Evolutionary conservation across 176 grass and related monocot genomes (phyloP), one percentile per base, ranked within the genome.

Genomic region (Typha latifolia): DNA sequence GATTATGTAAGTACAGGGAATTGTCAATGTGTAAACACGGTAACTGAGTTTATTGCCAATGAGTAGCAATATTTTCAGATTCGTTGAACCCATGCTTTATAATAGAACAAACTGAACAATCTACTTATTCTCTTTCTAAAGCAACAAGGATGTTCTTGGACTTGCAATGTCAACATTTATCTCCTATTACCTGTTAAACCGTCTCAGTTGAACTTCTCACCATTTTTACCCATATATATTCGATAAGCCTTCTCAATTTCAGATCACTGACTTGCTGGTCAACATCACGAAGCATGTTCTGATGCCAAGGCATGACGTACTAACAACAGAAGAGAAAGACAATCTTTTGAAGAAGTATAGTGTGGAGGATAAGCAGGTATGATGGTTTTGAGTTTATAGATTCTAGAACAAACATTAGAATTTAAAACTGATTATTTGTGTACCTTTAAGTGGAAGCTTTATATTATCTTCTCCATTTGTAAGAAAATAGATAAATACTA

Each of bases 221-320:
- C 0, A 9, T 18, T 59, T 55, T 21, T 59, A 21, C 53, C 16
- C 9, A 2, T 21, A 19, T 16, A 59, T 9, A 59, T 59, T 59
- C 9, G 18, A 14, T 55, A 18, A 16, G 14, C 21, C 63, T 15
- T 63, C 71, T 66, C 26, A 66, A 72, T 65, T 15, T 20, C 78
- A 96, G 94, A 82, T 92, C 37, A 92, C 76, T 10, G 89, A 97
- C n/a, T 70, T 97, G 85, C 83, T 90, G 61, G 85, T 92, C 31
- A 97, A 97, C 61, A 82, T 85, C 68, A 90, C 81, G 59, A 92
- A 84, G 76, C 94, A 97, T 87, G 76, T 78, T 32, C 81, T 97
- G 69, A 87, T 79, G 63, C 94, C 88, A 69, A 82, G 78, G 50
- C 94, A 97, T 87, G 69, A 80, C 34, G 67, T 92, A 32, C 62